Conservation (phyloP, 2,329 filamentous ascomycete species). For the Pseudogymnoascus sp. region DNA sequence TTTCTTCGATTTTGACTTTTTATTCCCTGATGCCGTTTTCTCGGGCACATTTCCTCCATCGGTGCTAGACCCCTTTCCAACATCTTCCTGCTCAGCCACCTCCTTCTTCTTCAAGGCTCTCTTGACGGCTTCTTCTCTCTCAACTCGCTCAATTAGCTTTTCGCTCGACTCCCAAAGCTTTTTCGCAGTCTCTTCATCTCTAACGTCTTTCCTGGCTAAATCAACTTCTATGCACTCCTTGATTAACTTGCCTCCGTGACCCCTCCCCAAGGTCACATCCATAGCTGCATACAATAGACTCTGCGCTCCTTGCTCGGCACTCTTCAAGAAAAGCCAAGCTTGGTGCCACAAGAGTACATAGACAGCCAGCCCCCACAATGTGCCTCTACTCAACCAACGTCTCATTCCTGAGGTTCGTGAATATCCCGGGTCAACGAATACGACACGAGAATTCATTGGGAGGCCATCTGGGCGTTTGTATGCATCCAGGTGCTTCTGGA, state of each 20-base stretch:
- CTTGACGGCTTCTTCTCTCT: constrained; percentile 67
- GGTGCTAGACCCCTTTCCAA: constrained; percentile 11
- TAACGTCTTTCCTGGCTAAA: constrained; percentile 63
- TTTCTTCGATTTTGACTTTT: background rate
- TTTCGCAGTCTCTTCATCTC: constrained; percentile 72
- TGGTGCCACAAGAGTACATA: constrained; percentile 74
- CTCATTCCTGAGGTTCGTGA: constrained; percentile 79
- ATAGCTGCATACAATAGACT: constrained; percentile 78
- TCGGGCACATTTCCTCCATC: background rate
- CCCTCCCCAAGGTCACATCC: constrained; percentile 62
- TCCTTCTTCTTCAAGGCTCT: constrained; percentile 31
- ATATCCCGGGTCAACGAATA: constrained; percentile 81
- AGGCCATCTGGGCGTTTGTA: constrained; percentile 78
- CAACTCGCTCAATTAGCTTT: constrained; percentile 68
- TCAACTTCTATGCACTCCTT: constrained; percentile 82
- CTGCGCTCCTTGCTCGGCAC: constrained; percentile 73
- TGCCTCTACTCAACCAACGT: constrained; percentile 78
- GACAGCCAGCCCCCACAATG: constrained; percentile 65
- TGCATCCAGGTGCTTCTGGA: constrained; percentile 81
- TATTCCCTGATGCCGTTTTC: constrained; percentile 3
- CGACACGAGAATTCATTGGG: constrained; percentile 73
- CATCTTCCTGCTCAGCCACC: constrained; percentile 27
- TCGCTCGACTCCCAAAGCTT: constrained; percentile 86
- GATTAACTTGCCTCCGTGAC: constrained; percentile 61
- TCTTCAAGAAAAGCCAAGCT: constrained; percentile 85